phyloP scores from a whole-genome alignment of 1,139 yeast species.

The Zygosaccharomyces sapae region DNA sequence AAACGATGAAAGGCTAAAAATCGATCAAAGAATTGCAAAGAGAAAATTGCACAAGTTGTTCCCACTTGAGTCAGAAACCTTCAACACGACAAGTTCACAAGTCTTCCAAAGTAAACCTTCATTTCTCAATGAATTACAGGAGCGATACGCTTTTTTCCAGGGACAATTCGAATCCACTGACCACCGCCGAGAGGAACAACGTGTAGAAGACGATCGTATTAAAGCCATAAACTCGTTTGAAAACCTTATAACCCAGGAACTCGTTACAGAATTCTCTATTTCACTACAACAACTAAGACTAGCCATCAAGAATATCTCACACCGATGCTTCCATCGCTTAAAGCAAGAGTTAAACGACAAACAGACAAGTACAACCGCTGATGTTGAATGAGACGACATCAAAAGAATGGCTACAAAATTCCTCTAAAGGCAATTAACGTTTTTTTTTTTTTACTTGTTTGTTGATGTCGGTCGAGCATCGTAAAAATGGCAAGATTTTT shows the following conservation, averaged over 20 bases:
- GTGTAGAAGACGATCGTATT: constrained; percentile 7
- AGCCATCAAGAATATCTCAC: constrained; percentile 17
- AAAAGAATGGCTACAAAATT: background rate
- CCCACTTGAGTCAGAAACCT: constrained; percentile 19
- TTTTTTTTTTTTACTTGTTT: background rate
- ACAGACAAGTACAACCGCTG: background rate
- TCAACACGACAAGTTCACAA: background rate
- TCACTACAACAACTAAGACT: constrained; percentile 15
- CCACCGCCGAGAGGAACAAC: constrained; percentile 1
- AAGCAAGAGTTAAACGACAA: background rate
- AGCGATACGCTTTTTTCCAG: constrained; percentile 19
- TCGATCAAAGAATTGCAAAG: constrained; percentile 33
- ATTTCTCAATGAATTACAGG: constrained; percentile 26
- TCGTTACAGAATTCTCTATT: constrained; percentile 19
- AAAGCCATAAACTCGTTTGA: constrained; percentile 17
- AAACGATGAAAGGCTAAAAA: constrained; percentile 14
- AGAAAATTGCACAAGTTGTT: constrained; percentile 30
- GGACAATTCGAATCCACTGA: constrained; percentile 10
- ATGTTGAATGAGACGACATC: background rate
- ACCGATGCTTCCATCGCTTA: constrained; percentile 8
- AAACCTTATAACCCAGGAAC: constrained; percentile 12
- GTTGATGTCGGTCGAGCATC: background rate
- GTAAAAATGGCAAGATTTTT: background rate
- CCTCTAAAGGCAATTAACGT: background rate
- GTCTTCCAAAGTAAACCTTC: constrained; percentile 6